phyloP scores from a whole-genome alignment of 2,329 filamentous ascomycete genomes.

The Helotiales sp. region DNA sequence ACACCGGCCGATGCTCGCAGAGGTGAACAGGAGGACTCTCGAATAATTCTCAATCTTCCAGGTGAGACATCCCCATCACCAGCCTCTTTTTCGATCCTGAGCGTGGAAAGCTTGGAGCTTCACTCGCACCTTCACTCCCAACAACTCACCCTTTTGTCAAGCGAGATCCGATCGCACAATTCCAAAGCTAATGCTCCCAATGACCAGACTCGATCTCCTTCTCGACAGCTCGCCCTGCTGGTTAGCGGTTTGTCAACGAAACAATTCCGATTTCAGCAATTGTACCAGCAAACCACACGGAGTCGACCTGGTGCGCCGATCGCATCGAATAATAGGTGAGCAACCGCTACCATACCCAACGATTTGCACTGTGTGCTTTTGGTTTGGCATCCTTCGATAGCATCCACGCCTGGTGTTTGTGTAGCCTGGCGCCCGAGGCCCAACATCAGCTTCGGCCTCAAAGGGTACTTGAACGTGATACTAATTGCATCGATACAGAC shows the following conservation, averaged over 20 bases:
- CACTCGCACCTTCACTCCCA: slow-evolving; percentile 5
- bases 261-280: slow-evolving; percentile 13
- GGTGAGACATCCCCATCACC: slow-evolving; percentile 30
- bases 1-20: slow-evolving; percentile 16
- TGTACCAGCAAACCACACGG: slow-evolving; percentile 21
- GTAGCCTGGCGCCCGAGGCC: not conserved
- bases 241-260: slow-evolving; percentile 25
- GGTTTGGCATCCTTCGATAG: not conserved
- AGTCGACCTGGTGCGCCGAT: not conserved
- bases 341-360: not conserved
- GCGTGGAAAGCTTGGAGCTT: slow-evolving; percentile 26
- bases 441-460: not conserved
- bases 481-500: slow-evolving; percentile 13
- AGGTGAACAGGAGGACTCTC: slow-evolving; percentile 16
- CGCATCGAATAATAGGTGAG: slow-evolving; percentile 6
- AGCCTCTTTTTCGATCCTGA: slow-evolving; percentile 28
- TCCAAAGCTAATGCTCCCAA: not conserved
- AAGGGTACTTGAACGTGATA: not conserved
- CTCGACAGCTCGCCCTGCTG: slow-evolving; percentile 22
- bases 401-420: not conserved
- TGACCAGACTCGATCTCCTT: slow-evolving; percentile 15
- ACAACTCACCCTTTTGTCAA: not conserved
- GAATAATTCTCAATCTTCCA: slow-evolving; percentile 24
- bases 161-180: slow-evolving; percentile 4
- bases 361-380: not conserved